phyloP scores from a whole-genome alignment of 495 filamentous ascomycete species.

The Penicillium flavigenum region DNA sequence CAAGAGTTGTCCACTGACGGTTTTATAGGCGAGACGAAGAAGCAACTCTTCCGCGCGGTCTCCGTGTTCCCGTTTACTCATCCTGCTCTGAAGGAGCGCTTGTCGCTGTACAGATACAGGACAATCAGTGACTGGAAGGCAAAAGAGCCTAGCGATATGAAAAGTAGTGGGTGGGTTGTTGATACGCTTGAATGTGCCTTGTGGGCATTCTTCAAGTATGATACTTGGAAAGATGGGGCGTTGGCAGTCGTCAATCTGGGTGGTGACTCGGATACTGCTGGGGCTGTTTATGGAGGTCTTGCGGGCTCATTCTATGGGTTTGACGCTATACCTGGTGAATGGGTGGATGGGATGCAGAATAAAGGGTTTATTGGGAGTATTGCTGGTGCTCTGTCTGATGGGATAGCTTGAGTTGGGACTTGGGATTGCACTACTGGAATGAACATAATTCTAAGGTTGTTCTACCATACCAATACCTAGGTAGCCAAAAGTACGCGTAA shows the following conservation, averaged over 20 bases:
- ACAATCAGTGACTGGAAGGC: constrained; percentile 22
- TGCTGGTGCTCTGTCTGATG: constrained; percentile 38
- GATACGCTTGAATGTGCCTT: constrained; percentile 46
- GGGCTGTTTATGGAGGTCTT: constrained; percentile 50
- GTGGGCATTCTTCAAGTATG: constrained; percentile 48
- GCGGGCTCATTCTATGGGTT: constrained; percentile 47
- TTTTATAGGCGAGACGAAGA: constrained; percentile 23
- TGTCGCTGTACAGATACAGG: constrained; percentile 22
- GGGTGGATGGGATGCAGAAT: constrained; percentile 37
- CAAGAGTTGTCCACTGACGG: neutral
- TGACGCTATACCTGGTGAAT: constrained; percentile 33
- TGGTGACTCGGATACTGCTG: constrained; percentile 52
- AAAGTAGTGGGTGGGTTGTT: constrained; percentile 46
- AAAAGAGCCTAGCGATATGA: constrained; percentile 23
- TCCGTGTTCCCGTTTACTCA: constrained; percentile 24
- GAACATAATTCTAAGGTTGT: too few relatives aligned
- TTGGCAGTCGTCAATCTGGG: constrained; percentile 48
- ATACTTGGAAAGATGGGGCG: constrained; percentile 41
- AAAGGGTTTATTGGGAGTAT: constrained; percentile 19
- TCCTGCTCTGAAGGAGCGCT: constrained; percentile 18
- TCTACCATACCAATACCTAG: too few relatives aligned
- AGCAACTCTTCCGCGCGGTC: constrained; percentile 18
- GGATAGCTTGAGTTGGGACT: neutral
- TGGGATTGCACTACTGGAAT: too few relatives aligned
- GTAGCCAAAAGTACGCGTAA: too few relatives aligned